Conservation (phyloP, 805 yeast genomes). For the Saccharomycopsis capsularis region DNA sequence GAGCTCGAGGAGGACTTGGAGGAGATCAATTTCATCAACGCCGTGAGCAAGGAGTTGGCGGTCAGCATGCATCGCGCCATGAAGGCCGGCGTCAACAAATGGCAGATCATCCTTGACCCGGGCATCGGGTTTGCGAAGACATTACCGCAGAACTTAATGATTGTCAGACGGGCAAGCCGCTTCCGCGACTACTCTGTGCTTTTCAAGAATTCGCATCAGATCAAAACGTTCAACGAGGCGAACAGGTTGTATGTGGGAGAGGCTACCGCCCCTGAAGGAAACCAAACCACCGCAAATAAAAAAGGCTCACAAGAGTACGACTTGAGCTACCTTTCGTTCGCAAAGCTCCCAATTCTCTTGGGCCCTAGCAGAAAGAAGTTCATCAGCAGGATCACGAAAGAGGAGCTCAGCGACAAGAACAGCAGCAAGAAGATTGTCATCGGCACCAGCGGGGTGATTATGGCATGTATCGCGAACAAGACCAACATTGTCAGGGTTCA, state of each 20-base stretch:
- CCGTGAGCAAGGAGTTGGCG: conserved; percentile 60
- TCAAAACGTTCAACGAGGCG: conserved; percentile 22
- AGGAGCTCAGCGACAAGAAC: conserved; percentile 45
- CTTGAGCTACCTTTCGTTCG: conserved; percentile 34
- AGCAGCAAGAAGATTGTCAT: conserved; percentile 38
- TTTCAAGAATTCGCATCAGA: conserved; percentile 25
- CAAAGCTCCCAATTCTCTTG: conserved; percentile 55
- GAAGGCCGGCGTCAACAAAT: conserved; percentile 60
- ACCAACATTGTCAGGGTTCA: conserved; percentile 85
- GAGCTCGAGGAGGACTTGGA: not conserved
- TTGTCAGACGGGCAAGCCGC: conserved; percentile 45
- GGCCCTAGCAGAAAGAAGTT: conserved; percentile 90
- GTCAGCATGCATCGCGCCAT: conserved; percentile 49
- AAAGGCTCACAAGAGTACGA: not conserved
- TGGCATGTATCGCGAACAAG: conserved; percentile 66
- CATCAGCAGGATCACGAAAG: conserved; percentile 66
- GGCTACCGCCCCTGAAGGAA: not conserved
- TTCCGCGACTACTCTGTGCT: conserved; percentile 43
- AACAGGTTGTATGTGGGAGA: too few relatives aligned
- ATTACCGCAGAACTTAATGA: conserved; percentile 56
- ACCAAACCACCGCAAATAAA: not conserved
- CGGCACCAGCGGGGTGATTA: conserved; percentile 71
- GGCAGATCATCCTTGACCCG: conserved; percentile 92
- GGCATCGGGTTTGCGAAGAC: conserved; percentile 96
- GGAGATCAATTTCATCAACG: conserved; percentile 37